A percentile compares a stretch with the other conserved stretches of the same genome.
These are phyloP conservation scores for Dactylonectria estremocensis DNA, from an alignment of 2,329 filamentous ascomycete species.

Conservation along the genomic window DNA sequence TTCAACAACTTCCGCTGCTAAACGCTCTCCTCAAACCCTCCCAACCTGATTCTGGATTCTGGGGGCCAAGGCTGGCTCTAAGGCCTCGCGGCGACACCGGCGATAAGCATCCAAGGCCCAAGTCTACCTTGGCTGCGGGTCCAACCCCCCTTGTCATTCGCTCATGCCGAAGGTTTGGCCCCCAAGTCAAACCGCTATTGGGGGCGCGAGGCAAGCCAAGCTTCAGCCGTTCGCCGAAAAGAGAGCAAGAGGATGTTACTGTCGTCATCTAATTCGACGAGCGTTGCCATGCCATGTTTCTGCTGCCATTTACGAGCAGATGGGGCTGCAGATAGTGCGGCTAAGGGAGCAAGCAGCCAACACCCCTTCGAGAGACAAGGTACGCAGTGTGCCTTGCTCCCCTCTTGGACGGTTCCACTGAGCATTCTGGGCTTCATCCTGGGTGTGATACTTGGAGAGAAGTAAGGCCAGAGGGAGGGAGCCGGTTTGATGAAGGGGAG, in stretches of 20 bases:
- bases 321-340: slow-evolving; percentile 7
- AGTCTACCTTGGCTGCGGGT: slow-evolving; percentile 9
- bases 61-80: slow-evolving; percentile 9
- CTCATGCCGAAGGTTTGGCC: slow-evolving; percentile 18
- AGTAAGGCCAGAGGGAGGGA: background rate
- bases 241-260: background rate
- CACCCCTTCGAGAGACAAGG: background rate
- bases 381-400: slow-evolving; percentile 1
- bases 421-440: background rate
- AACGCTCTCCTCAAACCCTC: background rate
- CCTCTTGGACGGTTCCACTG: background rate
- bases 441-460: background rate
- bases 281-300: background rate
- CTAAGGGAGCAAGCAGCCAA: background rate
- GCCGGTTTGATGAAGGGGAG: background rate
- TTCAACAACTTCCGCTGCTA: background rate
- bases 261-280: slow-evolving; percentile 14
- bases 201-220: slow-evolving; percentile 9
- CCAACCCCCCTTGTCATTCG: slow-evolving; percentile 3
- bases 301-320: background rate
- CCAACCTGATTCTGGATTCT: background rate
- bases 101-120: background rate
- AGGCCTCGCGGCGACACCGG: background rate
- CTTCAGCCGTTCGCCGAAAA: slow-evolving; percentile 6
- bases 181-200: slow-evolving; percentile 9